Conservation (phyloP, 306 rosid genomes). For the Prunus kanzakura region DNA sequence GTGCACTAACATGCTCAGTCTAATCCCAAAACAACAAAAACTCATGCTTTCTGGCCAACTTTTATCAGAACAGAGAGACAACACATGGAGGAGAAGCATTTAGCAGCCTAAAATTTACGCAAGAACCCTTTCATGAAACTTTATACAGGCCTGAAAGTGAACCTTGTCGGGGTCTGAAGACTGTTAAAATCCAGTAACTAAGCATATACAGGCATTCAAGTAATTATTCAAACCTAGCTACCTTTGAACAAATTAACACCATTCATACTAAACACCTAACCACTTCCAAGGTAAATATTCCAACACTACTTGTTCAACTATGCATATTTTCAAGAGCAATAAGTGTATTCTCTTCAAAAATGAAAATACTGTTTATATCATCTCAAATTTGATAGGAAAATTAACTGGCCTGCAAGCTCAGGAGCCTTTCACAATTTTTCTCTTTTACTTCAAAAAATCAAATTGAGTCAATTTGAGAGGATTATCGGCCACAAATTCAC, state of each 20-base stretch:
- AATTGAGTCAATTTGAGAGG: neutral
- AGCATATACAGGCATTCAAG: neutral
- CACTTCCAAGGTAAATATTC: neutral
- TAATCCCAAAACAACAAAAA: neutral
- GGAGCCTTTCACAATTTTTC: neutral
- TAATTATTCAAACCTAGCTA: neutral
- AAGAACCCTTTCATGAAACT: neutral
- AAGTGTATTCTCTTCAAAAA: neutral
- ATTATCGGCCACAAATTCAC: neutral
- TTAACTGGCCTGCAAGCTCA: neutral
- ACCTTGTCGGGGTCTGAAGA: neutral
- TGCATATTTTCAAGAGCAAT: neutral
- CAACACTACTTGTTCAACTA: neutral
- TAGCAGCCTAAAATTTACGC: neutral
- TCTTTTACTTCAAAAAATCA: neutral
- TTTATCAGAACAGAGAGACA: neutral
- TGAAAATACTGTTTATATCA: neutral
- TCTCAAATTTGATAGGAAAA: neutral
- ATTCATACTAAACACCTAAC: neutral
- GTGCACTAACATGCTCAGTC: neutral
- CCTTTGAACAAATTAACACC: neutral
- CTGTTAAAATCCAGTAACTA: neutral
- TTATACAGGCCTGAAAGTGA: neutral
- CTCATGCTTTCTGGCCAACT: neutral
- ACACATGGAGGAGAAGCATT: neutral